Base-by-base conservation (phyloP, 495 filamentous ascomycete genomes). In the Xeromyces bisporus region DNA sequence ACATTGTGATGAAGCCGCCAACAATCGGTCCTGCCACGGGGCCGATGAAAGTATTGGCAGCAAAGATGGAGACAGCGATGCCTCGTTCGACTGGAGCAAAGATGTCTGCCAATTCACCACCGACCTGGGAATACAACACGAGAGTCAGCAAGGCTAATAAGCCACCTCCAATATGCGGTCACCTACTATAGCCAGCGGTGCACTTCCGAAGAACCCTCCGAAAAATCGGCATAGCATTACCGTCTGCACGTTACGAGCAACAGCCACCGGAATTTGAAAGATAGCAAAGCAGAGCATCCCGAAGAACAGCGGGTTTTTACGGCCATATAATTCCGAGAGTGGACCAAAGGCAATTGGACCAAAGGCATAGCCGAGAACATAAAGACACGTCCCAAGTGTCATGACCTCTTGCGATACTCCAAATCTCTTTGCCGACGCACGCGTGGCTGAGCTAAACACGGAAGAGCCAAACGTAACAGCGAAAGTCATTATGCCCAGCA, bases 221-320 rank as follows among this genome's bases (percentile, higher is more conserved):
- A 81, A 50, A 45, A 80, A 71, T 1, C 74, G 66, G 41, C 62
- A 62, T 31, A 78, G 38, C 31, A 81, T 46, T 38, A 80, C 64
- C 4, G 67, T 68, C 26, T 66, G 35, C 0, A 72, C 30, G 38
- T 77, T 75, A 34, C 64, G 53, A 1, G 67, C 73, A 3, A 75
- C 61, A 5, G 70, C 73, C 11, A 70, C 64, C 7, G 69, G 69
- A 23, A 77, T 67, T 33, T 71, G 60, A 43, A 77, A 75, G 34
- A 73, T 63, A n/a, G 58, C 53, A 39, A 77, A 74, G 28, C 66
- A 30, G 26, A 57, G 26, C 36, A 66, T 65, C 20, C 71, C 71
- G n/a, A 56, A 39, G 41, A 73, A 67, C 7, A 78, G 42, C 3
- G 72, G 73, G 9, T 49, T 30, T 18, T 60, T 65, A 29, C 72